Evolutionary conservation across 208 protist genomes (phyloP).

Genomic region (Leishmania tarentolae): DNA sequence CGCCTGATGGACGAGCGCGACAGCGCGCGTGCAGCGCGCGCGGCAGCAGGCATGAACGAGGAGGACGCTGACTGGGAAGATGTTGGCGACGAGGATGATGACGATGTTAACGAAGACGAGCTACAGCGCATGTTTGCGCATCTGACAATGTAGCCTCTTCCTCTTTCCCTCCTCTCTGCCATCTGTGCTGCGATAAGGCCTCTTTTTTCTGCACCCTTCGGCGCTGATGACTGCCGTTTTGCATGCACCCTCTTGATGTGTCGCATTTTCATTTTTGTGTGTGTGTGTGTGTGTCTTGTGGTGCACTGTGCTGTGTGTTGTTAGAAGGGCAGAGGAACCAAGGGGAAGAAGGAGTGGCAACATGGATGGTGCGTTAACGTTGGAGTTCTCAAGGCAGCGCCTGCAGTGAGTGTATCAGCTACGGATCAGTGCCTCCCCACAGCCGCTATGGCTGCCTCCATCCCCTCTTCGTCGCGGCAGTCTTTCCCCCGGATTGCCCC

Average conservation of each 20-base stretch:
- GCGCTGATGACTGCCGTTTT: neutral
- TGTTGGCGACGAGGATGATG: conserved; percentile 44
- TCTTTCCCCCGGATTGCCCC: neutral
- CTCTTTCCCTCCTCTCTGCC: neutral
- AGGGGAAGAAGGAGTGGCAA: neutral
- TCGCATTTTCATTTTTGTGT: neutral
- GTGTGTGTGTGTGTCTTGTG: neutral
- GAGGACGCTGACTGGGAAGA: conserved; percentile 64
- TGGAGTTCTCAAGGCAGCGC: neutral
- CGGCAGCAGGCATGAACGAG: conserved; percentile 30
- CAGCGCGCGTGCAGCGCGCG: conserved; percentile 17
- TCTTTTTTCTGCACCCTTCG: neutral
- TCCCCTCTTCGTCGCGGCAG: no score
- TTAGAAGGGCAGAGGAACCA: no score
- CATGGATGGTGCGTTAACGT: neutral
- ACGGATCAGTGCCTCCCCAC: neutral
- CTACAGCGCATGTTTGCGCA: conserved; percentile 88
- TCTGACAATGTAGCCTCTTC: conserved; percentile 49
- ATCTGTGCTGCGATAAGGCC: neutral
- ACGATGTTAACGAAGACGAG: conserved; percentile 53
- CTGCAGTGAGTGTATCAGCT: neutral
- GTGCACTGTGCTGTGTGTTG: neutral
- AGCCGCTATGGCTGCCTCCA: neutral
- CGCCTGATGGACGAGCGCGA: conserved; percentile 38
- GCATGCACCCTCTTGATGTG: neutral